Base-by-base conservation (phyloP, 345 rosid genomes). In the Eucalyptus curtisii region DNA sequence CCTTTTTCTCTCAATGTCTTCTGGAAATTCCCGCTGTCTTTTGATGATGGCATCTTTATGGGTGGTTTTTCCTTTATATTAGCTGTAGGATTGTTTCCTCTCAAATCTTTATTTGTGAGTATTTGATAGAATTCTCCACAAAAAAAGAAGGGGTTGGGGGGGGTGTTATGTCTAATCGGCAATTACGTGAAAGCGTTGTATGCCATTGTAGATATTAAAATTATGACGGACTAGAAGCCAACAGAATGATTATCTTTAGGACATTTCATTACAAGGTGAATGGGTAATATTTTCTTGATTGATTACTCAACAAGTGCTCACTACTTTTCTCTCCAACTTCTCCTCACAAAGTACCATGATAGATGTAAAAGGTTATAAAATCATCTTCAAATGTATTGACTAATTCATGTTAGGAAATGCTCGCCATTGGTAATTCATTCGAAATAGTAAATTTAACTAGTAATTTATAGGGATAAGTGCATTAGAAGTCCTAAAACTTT, bases 131-230 rank as follows among this genome's bases (percentile, higher is more conserved):
- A 13, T 20, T 76, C 47, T 40, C 82, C 47, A 40, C 82, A 37
- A 37, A 76, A 76, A 71, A 15, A 4, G 0, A 7, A 5, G 3
- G 19, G 4, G 1, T 8, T 4, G 17, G 49, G 50, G 53, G 8
- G 55, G 24, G 4, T 27, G 15, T 16, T 33, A 68, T 42, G 27
- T 37, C 82, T 76, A 76, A 76, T 76, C 8, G 47, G 27, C 47
- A 40, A 20, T 40, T 40, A 40, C 30, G 30, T 40, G 47, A 76
- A 10, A 76, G 24, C 13, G 27, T 76, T 10, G 45, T 37, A 40
- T 42, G 82, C 47, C 27, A 40, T 37, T 76, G 82, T 76, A 76
- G 47, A 76, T 37, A 20, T 76, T 20, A 40, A 76, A 3, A 20
- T 40, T 40, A 40, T 76, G 84, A 40, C 12, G 45, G 84, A 76